Conservation (phyloP, 2,329 filamentous ascomycete genomes). For the Harringtonia aguacate region DNA sequence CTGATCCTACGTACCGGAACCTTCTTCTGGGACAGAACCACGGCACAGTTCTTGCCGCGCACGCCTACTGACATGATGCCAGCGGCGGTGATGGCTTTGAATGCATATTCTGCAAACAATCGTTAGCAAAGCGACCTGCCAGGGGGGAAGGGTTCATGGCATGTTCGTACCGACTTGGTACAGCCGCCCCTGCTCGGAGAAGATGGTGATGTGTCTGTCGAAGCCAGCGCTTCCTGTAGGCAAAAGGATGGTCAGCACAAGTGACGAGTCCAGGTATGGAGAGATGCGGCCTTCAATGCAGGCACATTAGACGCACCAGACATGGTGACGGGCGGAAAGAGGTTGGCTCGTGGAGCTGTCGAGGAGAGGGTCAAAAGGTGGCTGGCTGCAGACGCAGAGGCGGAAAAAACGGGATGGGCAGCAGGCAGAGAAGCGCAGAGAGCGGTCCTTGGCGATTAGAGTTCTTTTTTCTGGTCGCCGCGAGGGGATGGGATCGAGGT, state of each 20-base stretch:
- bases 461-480: too few relatives aligned
- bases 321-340: conserved; percentile 29
- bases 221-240: conserved; percentile 79
- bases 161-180: conserved; percentile 91
- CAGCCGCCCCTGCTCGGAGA: conserved; percentile 94
- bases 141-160: neutral
- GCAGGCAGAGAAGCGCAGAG: too few relatives aligned
- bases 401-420: too few relatives aligned
- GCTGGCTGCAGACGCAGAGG: neutral
- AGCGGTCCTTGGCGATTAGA: too few relatives aligned
- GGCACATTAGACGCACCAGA: conserved; percentile 40
- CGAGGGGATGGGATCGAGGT: too few relatives aligned
- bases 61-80: conserved; percentile 98
- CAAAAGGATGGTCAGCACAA: too few relatives aligned
- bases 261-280: too few relatives aligned
- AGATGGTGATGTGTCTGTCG: conserved; percentile 99
- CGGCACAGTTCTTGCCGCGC: conserved; percentile 91
- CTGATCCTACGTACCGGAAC: conserved; percentile 62
- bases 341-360: too few relatives aligned
- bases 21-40: conserved; percentile 98
- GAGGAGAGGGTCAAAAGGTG: too few relatives aligned
- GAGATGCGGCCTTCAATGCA: too few relatives aligned
- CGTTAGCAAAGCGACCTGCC: neutral
- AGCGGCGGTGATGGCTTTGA: conserved; percentile 98
- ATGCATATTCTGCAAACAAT: conserved; percentile 77